Conservation (phyloP, 1,284 basidiomycete genomes). For the Ustilago crameri region DNA sequence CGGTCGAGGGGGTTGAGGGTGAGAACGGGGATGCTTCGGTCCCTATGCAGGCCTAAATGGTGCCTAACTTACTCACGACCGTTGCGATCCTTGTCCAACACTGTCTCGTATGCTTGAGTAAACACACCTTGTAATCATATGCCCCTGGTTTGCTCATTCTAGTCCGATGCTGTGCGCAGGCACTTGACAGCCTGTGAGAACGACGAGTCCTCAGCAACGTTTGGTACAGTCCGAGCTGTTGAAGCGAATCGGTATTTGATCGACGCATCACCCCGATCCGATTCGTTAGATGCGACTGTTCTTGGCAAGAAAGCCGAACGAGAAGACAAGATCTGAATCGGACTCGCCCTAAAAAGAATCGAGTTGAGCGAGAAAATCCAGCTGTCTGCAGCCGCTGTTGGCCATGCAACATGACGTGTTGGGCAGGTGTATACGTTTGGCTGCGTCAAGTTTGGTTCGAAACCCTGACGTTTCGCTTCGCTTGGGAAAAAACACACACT, state of each 20-base stretch:
- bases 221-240: too few species aligned
- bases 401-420: conserved; percentile 1
- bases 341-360: not conserved
- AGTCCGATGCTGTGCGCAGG: too few species aligned
- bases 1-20: conserved; percentile 2
- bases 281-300: too few species aligned
- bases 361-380: too few species aligned
- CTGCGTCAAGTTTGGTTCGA: not conserved
- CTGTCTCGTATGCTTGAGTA: not conserved
- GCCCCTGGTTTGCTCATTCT: not conserved
- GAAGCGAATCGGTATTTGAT: not conserved
- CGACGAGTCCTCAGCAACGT: too few species aligned
- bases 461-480: not conserved
- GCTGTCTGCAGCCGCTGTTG: too few species aligned
- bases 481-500: not conserved
- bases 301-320: not conserved
- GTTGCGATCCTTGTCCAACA: not conserved
- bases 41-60: conserved; percentile 26
- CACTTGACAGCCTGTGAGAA: too few species aligned
- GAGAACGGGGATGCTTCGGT: conserved; percentile 18
- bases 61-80: not conserved
- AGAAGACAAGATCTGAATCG: not conserved
- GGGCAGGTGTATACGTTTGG: not conserved
- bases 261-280: too few species aligned
- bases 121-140: conserved; percentile 8